These are phyloP conservation scores for Cladosporium phlei DNA, from an alignment of 2,329 filamentous ascomycete genomes.

Conservation along the genomic window DNA sequence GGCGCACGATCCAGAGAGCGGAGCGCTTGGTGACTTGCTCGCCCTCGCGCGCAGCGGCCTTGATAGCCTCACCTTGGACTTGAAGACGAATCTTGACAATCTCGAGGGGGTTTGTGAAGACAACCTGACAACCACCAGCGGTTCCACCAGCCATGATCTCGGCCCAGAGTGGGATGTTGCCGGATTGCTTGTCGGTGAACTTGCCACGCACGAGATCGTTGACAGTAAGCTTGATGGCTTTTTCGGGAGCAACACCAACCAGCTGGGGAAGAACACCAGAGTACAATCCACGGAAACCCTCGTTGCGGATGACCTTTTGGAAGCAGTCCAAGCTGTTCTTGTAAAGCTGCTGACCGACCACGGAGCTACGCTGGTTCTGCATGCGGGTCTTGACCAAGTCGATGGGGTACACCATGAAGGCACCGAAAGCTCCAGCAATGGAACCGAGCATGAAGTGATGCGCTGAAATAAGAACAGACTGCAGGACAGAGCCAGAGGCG, in stretches of 20 bases:
- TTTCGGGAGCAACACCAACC: slow-evolving; percentile 96
- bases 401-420: slow-evolving; percentile 99
- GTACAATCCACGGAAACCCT: slow-evolving; percentile 85
- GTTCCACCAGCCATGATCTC: slow-evolving; percentile 85
- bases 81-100: slow-evolving; percentile 99
- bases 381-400: slow-evolving; percentile 97
- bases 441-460: slow-evolving; percentile 91
- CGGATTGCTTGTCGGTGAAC: slow-evolving; percentile 68
- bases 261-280: slow-evolving; percentile 92
- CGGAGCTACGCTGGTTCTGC: slow-evolving; percentile 86
- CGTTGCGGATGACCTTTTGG: slow-evolving; percentile 85
- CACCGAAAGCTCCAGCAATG: slow-evolving; percentile 90
- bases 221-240: slow-evolving; percentile 98
- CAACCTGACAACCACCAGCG: slow-evolving; percentile 91
- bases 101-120: slow-evolving; percentile 96
- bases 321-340: slow-evolving; percentile 97
- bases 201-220: slow-evolving; percentile 83
- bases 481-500: slow-evolving; percentile 54
- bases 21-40: slow-evolving; percentile 81
- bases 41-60: slow-evolving; percentile 64
- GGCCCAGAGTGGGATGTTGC: slow-evolving; percentile 63
- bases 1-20: slow-evolving; percentile 95
- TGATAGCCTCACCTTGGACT: slow-evolving; percentile 92
- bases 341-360: slow-evolving; percentile 83
- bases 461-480: slow-evolving; percentile 66